A percentile compares a stretch with the other conserved stretches of the same genome.
phyloP scores from a whole-genome alignment of 352 stramenopile genomes.

The Sclerospora graminicola region DNA sequence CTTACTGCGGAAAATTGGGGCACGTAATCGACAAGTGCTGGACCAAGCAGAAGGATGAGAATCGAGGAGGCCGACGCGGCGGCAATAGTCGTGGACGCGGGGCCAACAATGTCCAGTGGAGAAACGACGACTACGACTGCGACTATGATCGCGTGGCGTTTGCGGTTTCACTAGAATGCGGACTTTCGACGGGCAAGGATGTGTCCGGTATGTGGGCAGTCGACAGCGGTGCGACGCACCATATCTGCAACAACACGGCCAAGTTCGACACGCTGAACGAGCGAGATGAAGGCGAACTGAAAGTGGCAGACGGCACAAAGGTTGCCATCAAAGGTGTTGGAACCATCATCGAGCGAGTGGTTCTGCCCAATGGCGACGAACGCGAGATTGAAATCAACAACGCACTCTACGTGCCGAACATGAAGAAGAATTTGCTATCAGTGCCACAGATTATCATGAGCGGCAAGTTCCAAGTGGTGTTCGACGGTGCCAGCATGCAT shows the following conservation, averaged over 20 bases:
- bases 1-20: constrained; percentile 15
- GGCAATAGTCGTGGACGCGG: constrained; percentile 6
- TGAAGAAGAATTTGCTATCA: constrained; percentile 12
- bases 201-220: background rate
- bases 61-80: constrained; percentile 1
- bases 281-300: background rate
- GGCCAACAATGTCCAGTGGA: constrained; percentile 6
- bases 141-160: constrained; percentile 6
- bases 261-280: background rate
- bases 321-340: background rate
- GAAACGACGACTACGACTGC: background rate
- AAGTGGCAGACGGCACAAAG: background rate
- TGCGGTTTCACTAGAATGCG: constrained; percentile 8
- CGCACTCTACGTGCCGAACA: constrained; percentile 5
- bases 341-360: background rate
- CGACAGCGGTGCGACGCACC: background rate
- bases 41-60: constrained; percentile 15
- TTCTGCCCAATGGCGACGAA: constrained; percentile 3
- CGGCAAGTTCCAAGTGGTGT: constrained; percentile 10
- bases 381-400: constrained; percentile 7
- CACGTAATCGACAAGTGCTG: constrained; percentile 13
- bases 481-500: constrained; percentile 8
- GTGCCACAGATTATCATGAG: constrained; percentile 2
- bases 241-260: background rate
- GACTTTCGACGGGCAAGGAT: background rate